Conservation (phyloP, 2,329 filamentous ascomycete species). For the Neonectria coccinea region DNA sequence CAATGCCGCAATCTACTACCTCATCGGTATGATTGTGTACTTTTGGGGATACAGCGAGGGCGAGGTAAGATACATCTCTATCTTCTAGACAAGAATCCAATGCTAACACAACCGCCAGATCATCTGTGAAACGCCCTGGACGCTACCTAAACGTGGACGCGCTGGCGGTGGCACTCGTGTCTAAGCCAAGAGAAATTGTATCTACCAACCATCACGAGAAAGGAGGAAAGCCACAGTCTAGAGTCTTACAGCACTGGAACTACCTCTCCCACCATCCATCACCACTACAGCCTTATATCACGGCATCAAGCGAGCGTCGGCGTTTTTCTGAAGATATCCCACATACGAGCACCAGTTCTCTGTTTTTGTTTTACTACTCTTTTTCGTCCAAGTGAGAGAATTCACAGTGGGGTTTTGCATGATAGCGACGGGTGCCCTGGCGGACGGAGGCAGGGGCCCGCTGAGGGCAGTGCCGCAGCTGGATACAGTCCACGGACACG, state of each 20-base stretch:
- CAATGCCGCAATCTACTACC: conserved; percentile 91
- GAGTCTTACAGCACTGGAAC: not conserved
- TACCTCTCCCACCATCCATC: not conserved
- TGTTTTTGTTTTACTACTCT: conserved; percentile 14
- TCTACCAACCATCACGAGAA: not conserved
- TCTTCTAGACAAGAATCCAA: not conserved
- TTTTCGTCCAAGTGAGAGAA: not conserved
- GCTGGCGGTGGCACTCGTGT: conserved; percentile 41
- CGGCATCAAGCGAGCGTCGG: conserved; percentile 28
- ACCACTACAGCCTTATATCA: conserved; percentile 4
- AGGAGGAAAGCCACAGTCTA: not conserved
- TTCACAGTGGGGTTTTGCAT: not conserved
- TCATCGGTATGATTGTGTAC: conserved; percentile 86
- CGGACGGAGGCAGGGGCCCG: not conserved
- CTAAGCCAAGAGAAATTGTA: conserved; percentile 25
- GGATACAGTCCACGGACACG: conserved; percentile 6
- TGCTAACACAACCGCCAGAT: conserved; percentile 58
- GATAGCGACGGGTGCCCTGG: not conserved
- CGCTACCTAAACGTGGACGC: conserved; percentile 68
- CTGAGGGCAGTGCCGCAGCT: not conserved
- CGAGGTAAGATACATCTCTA: conserved; percentile 74
- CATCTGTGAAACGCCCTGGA: conserved; percentile 77
- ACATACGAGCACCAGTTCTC: conserved; percentile 3
- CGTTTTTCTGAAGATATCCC: conserved; percentile 26
- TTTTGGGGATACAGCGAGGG: conserved; percentile 98